phyloP scores from a whole-genome alignment of 2,329 filamentous ascomycete species.

The Scolecobasidium constrictum region DNA sequence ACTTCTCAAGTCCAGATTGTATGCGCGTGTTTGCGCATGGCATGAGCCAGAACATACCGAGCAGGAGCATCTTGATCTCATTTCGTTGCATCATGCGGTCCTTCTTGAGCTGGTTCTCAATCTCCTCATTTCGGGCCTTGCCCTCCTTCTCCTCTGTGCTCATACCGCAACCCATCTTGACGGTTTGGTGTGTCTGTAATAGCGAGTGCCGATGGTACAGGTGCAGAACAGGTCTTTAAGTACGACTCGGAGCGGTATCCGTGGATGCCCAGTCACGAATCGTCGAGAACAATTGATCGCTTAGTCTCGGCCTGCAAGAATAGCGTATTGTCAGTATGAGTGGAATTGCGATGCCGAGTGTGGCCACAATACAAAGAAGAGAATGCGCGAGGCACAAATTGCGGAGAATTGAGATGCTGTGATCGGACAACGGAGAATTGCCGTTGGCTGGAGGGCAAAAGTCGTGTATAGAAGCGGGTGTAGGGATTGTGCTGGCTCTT shows the following conservation, averaged over 20 bases:
- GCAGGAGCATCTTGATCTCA: constrained; percentile 99
- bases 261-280: background rate
- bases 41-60: constrained; percentile 54
- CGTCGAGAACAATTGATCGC: background rate
- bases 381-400: background rate
- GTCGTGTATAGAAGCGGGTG: background rate
- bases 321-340: background rate
- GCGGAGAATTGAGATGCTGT: background rate
- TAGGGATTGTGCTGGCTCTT: background rate
- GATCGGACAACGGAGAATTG: background rate
- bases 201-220: background rate
- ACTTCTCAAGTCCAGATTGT: no score
- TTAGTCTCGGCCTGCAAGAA: background rate
- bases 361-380: background rate
- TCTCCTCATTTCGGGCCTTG: constrained; percentile 99
- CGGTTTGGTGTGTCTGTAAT: constrained; percentile 19
- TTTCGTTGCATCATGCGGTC: constrained; percentile 99
- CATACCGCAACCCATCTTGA: constrained; percentile 98
- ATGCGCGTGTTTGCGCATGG: constrained; percentile 18
- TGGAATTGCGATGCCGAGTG: background rate
- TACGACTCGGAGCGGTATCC: background rate
- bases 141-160: constrained; percentile 99
- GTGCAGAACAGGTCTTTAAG: background rate
- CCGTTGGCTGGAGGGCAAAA: background rate
- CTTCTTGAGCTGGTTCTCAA: constrained; percentile 97